These are phyloP conservation scores for Vicia villosa DNA, from an alignment of 306 rosid genomes.

Conservation along the genomic window DNA sequence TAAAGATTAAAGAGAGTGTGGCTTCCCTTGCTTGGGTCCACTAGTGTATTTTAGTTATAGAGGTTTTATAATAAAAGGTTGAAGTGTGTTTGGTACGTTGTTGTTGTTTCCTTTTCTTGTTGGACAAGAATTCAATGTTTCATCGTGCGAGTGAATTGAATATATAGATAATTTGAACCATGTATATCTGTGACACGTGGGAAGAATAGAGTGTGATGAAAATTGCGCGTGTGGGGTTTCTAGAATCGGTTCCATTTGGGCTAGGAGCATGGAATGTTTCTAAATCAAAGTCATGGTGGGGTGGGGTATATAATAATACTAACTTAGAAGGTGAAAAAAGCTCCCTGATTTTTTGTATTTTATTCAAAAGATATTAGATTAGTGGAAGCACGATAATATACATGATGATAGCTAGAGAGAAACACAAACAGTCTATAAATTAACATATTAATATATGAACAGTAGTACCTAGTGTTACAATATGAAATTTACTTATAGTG, in stretches of 20 bases:
- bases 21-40: conserved; percentile 30
- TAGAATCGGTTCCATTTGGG: conserved; percentile 9
- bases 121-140: conserved; percentile 26
- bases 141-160: neutral
- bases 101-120: conserved; percentile 33
- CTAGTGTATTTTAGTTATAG: too few relatives aligned
- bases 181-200: neutral
- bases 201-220: neutral
- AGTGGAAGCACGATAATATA: neutral
- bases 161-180: neutral
- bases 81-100: neutral
- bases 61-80: neutral
- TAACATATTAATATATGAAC: too few relatives aligned
- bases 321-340: too few relatives aligned
- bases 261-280: neutral
- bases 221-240: conserved; percentile 23
- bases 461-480: too few relatives aligned
- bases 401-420: neutral
- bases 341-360: neutral
- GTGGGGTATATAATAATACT: neutral
- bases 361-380: neutral
- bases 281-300: neutral
- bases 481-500: too few relatives aligned
- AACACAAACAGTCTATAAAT: neutral
- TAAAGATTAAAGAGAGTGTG: conserved; percentile 8